phyloP scores from a whole-genome alignment of 768 basidiomycete species.

The Termitomyces sp. region DNA sequence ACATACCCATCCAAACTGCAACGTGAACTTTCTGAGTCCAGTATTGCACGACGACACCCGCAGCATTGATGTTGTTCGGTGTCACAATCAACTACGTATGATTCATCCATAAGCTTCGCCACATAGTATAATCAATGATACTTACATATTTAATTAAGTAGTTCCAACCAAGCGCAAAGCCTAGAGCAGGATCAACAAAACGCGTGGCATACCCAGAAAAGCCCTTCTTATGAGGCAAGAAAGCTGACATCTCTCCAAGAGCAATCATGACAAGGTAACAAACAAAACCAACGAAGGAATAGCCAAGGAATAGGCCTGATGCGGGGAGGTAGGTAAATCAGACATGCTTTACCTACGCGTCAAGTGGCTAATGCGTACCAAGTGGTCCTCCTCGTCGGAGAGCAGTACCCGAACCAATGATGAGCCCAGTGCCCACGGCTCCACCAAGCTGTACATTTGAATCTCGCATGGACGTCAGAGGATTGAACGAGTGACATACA shows the following conservation, averaged over 20 bases:
- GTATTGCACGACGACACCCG: slow-evolving; percentile 51
- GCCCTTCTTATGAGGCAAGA: slow-evolving; percentile 60
- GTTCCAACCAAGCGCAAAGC: slow-evolving; percentile 67
- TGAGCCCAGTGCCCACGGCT: slow-evolving; percentile 54
- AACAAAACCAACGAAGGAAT: slow-evolving; percentile 51
- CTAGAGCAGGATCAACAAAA: slow-evolving; percentile 66
- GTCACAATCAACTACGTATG: slow-evolving; percentile 57
- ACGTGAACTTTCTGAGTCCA: slow-evolving; percentile 46
- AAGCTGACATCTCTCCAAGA: slow-evolving; percentile 51
- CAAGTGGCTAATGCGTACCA: slow-evolving; percentile 26
- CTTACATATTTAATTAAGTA: slow-evolving; percentile 57
- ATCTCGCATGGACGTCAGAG: not conserved
- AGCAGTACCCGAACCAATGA: slow-evolving; percentile 61
- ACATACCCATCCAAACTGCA: slow-evolving; percentile 58
- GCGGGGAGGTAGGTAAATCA: not conserved
- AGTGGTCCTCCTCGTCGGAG: slow-evolving; percentile 54
- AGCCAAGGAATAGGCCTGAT: slow-evolving; percentile 32
- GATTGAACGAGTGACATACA: slow-evolving; percentile 22
- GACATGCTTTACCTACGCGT: not conserved
- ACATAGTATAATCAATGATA: not conserved
- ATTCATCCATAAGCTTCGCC: slow-evolving; percentile 5
- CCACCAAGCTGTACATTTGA: slow-evolving; percentile 36
- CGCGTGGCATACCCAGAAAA: slow-evolving; percentile 61
- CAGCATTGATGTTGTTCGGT: slow-evolving; percentile 65
- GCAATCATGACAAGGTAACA: slow-evolving; percentile 62